These are phyloP conservation scores for Nosema granulosis DNA, from an alignment of 371 early-diverging fungal genomes.

Conservation along the genomic window DNA sequence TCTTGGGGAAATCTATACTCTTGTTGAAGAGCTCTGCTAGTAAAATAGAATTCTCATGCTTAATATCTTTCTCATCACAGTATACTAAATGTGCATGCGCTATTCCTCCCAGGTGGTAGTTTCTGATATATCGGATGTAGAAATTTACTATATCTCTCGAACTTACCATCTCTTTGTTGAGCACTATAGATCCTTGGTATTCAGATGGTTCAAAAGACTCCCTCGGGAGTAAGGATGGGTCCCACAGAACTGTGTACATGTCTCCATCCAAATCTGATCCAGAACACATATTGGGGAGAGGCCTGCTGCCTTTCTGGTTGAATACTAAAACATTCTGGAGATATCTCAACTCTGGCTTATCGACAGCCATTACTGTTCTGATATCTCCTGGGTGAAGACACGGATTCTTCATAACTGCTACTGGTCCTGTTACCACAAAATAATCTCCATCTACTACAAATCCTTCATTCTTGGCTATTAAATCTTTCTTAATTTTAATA, in stretches of 20 bases:
- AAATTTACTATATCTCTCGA: constrained; percentile 70
- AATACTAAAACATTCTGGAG: constrained; percentile 74
- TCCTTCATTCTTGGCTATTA: background rate
- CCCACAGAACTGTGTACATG: constrained; percentile 71
- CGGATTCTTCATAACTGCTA: constrained; percentile 71
- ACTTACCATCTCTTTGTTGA: constrained; percentile 64
- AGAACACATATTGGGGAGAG: constrained; percentile 73
- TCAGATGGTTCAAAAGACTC: constrained; percentile 69
- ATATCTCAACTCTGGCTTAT: constrained; percentile 69
- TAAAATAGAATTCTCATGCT: constrained; percentile 68
- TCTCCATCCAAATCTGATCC: constrained; percentile 83
- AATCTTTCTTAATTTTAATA: constrained; percentile 51
- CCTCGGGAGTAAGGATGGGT: constrained; percentile 69
- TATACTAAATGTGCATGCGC: constrained; percentile 73
- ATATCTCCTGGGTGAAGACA: constrained; percentile 79
- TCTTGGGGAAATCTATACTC: constrained; percentile 72
- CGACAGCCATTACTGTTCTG: constrained; percentile 71
- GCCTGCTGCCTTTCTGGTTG: constrained; percentile 71
- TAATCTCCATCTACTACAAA: constrained; percentile 26
- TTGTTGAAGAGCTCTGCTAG: constrained; percentile 72
- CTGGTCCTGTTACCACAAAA: constrained; percentile 59
- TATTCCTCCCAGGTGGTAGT: constrained; percentile 73
- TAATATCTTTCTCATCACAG: constrained; percentile 70
- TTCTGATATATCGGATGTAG: constrained; percentile 72
- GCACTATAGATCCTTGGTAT: constrained; percentile 65